A percentile compares a stretch with the other conserved stretches of the same genome.
Evolutionary conservation across 2,329 filamentous ascomycete species (phyloP).

Genomic region (Chaetoscypha palmicola): DNA sequence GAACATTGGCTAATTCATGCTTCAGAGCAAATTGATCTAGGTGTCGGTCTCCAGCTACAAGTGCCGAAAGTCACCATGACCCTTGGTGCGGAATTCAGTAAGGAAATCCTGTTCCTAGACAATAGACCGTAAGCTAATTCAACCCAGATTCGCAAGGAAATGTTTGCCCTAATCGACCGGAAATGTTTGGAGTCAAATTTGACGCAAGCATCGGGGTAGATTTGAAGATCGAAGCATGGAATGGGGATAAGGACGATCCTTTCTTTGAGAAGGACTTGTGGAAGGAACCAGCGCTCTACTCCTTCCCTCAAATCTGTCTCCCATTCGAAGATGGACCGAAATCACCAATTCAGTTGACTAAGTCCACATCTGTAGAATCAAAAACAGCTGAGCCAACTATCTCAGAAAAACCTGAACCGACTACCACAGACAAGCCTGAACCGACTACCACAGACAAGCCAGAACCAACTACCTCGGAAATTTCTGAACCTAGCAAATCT

Average conservation of each 20-base stretch:
- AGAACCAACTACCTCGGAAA: not conserved
- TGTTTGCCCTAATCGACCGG: slow-evolving; percentile 5
- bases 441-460: not conserved
- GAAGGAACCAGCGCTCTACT: not conserved
- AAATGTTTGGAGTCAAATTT: slow-evolving; percentile 7
- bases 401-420: not conserved
- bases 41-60: slow-evolving; percentile 3
- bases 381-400: not conserved
- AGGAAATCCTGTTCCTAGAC: too few species aligned
- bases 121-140: too few species aligned
- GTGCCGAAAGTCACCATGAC: slow-evolving; percentile 5
- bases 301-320: slow-evolving; percentile 3
- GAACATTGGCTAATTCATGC: not conserved
- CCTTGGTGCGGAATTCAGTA: slow-evolving; percentile 6
- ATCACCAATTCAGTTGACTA: slow-evolving; percentile 1
- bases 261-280: slow-evolving; percentile 2
- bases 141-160: not conserved
- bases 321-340: slow-evolving; percentile 1
- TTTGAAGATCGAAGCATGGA: slow-evolving; percentile 1
- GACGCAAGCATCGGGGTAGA: slow-evolving; percentile 1
- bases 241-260: not conserved
- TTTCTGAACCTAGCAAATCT: not conserved
- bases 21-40: not conserved
- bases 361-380: not conserved
- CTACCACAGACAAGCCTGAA: not conserved